Base-by-base conservation (phyloP, 192 early-diverging fungal species). In the Linnemannia elongata region DNA sequence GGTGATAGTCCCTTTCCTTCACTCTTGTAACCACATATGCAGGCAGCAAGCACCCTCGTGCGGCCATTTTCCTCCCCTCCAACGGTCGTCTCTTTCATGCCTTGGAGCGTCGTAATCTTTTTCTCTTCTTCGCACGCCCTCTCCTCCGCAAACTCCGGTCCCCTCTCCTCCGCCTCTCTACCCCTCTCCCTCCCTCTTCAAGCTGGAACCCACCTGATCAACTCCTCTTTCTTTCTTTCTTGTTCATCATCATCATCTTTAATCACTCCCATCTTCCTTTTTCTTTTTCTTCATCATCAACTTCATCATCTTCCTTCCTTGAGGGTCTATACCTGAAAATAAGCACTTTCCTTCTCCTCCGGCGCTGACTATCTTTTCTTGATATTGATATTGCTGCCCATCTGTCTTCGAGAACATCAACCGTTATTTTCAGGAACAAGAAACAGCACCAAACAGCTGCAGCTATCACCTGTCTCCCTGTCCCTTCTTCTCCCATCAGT, bases 381-480 rank as follows among this genome's bases (percentile, higher is more conserved):
- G 18, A 18, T 49, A 18, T 49, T 49, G 49, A 52, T 52, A 52
- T 15, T 52, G 49, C 20, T 22, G 0, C 17, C 10, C 13, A 45
- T 13, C 44, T 45, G 15, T 63, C 41, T 20, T 10, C 33, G 22
- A 20, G 7, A 55, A 63, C 33, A 9, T 41, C 41, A 15, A 17
- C 12, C 66, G 66, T 47, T 22, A 57, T 22, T n/a, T 44, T 45
- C 76, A 75, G 74, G 74, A 57, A 57, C 74, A 75, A 75, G 45
- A 49, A 75, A 57, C 41, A 20, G 36, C 33, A 41, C 35, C 74
- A 49, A 60, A 33, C 33, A 49, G 30, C 33, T 57, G 20, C 74
- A 47, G 17, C 49, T 2, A 45, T 45, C 44, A 45, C 44, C 44
- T 45, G 44, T 3, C 12, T 9, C 10, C 12, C 3, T 45, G 44